These are phyloP conservation scores for Esteya vermicola DNA, from an alignment of 2,329 filamentous ascomycete genomes.

Conservation along the genomic window DNA sequence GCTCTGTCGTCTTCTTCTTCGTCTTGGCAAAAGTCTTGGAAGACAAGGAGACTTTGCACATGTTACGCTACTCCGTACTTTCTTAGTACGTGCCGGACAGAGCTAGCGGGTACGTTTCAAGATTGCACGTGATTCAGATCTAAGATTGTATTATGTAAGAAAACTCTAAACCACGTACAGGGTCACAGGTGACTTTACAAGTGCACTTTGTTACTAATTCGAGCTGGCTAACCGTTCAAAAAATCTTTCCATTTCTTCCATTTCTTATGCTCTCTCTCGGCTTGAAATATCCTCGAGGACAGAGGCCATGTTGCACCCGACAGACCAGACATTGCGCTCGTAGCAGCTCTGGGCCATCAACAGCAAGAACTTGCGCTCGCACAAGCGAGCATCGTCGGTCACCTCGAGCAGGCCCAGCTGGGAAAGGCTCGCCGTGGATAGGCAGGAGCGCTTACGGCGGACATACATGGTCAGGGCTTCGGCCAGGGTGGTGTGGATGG, in stretches of 20 bases:
- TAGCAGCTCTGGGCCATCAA: slow-evolving; percentile 5
- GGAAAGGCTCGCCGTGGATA: slow-evolving; percentile 1
- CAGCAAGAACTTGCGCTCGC: slow-evolving; percentile 6
- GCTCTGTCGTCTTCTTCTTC: neutral
- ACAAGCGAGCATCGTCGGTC: slow-evolving; percentile 2
- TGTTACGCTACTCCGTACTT: no score
- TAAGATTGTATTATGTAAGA: no score
- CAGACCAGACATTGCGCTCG: slow-evolving; percentile 3
- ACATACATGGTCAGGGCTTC: slow-evolving; percentile 1
- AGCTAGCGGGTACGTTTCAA: no score
- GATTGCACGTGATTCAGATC: no score
- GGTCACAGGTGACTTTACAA: no score
- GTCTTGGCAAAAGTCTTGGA: no score
- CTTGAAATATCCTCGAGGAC: slow-evolving; percentile 4
- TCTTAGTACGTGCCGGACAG: no score
- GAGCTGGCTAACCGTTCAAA: no score
- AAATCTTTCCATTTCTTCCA: no score
- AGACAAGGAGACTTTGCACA: neutral
- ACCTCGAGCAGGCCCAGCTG: slow-evolving; percentile 4
- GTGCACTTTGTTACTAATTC: no score
- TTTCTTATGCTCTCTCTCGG: no score
- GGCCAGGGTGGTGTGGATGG: slow-evolving; percentile 1
- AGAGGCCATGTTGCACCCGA: neutral
- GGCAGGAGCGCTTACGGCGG: neutral
- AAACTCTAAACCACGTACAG: no score